Percentiles rank a stretch among this genome's conserved stretches.
Conservation (phyloP, 2,329 filamentous ascomycete species). For the Colletotrichum sp. region DNA sequence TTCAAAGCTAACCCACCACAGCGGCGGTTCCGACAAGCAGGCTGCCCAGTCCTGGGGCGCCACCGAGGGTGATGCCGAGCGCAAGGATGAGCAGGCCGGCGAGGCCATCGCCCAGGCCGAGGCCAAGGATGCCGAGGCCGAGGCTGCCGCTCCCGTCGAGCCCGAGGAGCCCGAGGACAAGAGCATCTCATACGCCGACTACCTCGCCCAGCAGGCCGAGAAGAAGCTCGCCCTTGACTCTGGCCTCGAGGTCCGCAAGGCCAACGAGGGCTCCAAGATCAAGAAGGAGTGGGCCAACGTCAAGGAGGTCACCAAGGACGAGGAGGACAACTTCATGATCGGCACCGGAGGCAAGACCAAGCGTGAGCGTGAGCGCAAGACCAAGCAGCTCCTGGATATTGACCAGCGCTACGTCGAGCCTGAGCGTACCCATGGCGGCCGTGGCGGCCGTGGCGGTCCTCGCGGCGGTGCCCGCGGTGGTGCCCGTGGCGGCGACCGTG, state of each 20-base stretch:
- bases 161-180: conserved; percentile 78
- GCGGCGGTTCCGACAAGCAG: conserved; percentile 80
- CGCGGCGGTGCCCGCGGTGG: conserved; percentile 56
- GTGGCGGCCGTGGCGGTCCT: conserved; percentile 57
- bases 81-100: conserved; percentile 89
- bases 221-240: conserved; percentile 77
- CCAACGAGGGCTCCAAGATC: conserved; percentile 88
- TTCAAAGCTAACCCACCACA: conserved; percentile 36
- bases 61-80: conserved; percentile 79
- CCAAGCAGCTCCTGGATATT: conserved; percentile 88
- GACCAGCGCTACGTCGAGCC: conserved; percentile 83
- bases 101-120: conserved; percentile 88
- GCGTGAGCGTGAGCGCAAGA: conserved; percentile 88
- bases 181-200: conserved; percentile 87
- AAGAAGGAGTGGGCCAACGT: conserved; percentile 94
- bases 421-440: conserved; percentile 48
- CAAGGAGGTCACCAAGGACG: conserved; percentile 71
- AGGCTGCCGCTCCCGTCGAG: conserved; percentile 58
- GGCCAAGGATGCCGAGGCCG: conserved; percentile 68
- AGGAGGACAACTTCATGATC: conserved; percentile 74
- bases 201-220: conserved; percentile 73
- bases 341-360: conserved; percentile 75
- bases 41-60: conserved; percentile 89
- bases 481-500: conserved; percentile 48
- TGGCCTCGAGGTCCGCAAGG: conserved; percentile 75